These are phyloP conservation scores for Lichtheimia hyalospora DNA, from an alignment of 371 early-diverging fungal species.

Conservation along the genomic window DNA sequence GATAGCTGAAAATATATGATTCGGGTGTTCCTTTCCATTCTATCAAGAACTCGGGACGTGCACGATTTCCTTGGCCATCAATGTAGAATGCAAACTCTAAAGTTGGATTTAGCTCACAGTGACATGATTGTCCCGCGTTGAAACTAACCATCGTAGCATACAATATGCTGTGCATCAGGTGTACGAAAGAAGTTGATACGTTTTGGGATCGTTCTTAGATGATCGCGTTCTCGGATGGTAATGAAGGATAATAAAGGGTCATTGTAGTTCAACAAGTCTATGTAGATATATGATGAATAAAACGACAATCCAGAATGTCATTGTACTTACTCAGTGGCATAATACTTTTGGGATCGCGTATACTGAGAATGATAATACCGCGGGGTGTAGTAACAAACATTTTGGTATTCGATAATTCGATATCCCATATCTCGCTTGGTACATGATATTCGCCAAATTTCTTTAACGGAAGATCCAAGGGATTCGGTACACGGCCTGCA, in stretches of 20 bases:
- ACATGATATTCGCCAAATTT: constrained; percentile 14
- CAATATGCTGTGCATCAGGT: constrained; percentile 28
- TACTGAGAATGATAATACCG: constrained; percentile 35
- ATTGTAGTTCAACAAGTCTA: constrained; percentile 33
- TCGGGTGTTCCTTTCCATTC: constrained; percentile 33
- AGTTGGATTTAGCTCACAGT: not conserved
- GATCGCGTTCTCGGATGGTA: constrained; percentile 24
- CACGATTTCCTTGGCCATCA: constrained; percentile 27
- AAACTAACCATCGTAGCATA: constrained; percentile 42
- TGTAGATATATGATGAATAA: not conserved
- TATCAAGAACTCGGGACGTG: constrained; percentile 17
- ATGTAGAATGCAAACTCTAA: constrained; percentile 30
- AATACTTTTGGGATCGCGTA: constrained; percentile 16
- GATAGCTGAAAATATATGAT: constrained; percentile 22
- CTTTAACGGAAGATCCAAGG: constrained; percentile 9
- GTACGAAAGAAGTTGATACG: constrained; percentile 31
- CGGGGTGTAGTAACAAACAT: constrained; percentile 32
- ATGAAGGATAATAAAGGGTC: constrained; percentile 35
- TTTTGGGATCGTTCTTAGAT: constrained; percentile 22
- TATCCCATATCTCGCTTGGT: constrained; percentile 44
- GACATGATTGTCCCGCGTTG: not conserved
- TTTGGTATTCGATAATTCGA: constrained; percentile 33
- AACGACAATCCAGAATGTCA: no score
- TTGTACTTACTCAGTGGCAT: constrained; percentile 15
- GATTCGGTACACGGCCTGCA: constrained; percentile 1